Base-by-base conservation (phyloP, 2,329 filamentous ascomycete genomes). In the Passalora sequoiae region DNA sequence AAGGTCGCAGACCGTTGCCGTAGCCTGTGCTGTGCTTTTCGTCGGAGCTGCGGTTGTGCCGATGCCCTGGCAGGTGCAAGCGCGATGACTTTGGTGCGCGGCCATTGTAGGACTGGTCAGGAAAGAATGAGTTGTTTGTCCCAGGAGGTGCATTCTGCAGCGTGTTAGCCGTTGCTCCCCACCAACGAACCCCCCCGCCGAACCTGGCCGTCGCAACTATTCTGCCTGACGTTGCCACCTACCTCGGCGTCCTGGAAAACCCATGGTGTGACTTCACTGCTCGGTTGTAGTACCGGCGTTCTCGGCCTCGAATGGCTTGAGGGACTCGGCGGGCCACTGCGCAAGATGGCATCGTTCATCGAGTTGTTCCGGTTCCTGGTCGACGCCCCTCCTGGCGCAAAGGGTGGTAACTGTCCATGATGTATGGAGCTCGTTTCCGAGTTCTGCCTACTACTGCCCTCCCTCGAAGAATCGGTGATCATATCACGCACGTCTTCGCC, bases 221-320 rank as follows among this genome's bases (percentile, higher is more conserved):
- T 20, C 16, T 15, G 27, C 33, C 16, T 21, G 17, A 21, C 33
- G 27, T 27, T 37, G 32, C 19, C 13, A 57, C 55, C 44, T 56
- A 62, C 61, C 53, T 58, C 50, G 19, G 53, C 38, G 53, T 64
- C 60, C 67, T 97, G 92, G 63, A 92, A 97, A 50, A 94, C 76
- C 76, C 95, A 98, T n/a, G 92, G 92, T 28, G 94, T 92, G 45
- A 98, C 89, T 67, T 97, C 91, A 60, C 87, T 92, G 30, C 58
- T 60, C n/a, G 62, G 60, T 24, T 51, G 55, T 4, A 56, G 55
- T 13, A 36, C 49, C 22, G 89, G 89, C n/a, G 87, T 94, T 56
- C 84, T 78, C 36, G 89, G 87, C 54, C 87, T 77, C 20, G 85
- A 89, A n/a, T 24, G 19, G 22, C 79, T 80, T 40, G 78, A 77